Base-by-base conservation (phyloP, 2,329 filamentous ascomycete genomes). In the Aspergillus quadrilineatus region DNA sequence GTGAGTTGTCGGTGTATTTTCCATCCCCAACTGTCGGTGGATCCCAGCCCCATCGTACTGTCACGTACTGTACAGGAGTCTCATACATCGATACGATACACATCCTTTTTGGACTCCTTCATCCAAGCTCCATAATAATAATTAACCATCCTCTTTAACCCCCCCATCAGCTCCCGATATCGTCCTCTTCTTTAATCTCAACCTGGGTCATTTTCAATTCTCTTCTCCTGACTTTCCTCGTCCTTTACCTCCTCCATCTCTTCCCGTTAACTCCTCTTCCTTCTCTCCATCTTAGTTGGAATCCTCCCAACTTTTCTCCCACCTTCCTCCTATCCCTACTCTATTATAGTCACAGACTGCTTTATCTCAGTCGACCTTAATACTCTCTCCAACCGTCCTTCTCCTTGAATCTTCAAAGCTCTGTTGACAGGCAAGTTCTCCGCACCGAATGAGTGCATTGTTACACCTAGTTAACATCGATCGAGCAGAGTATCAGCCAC, bases 401-500 rank as follows among this genome's bases (percentile, higher is more conserved):
- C 54, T 49, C 43, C 54, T 47, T 53, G 34, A 39, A 58, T 55
- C 50, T 56, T 55, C 30, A 47, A 59, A 63, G 55, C 63, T 63
- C 61, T 60, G 60, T 64, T 63, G 57, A 62, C 60, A 60, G 61
- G 63, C 62, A 62, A 55, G 61, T 29, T 47, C 30, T 43, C 1
- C 17, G 10, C 26, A 32, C 50, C 32, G 14, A 5, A 7, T 44
- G 26, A 22, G 4, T 8, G 39, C 17, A 26, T 34, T 41, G 39
- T 36, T 34, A 44, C 29, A 34, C 8, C 32, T 41, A 14, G 58
- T 57, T 65, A 32, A 60, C 58, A 28, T 39, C 47, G 26, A 28
- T 43, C 22, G 17, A 43, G 55, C 29, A 64, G 59, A 61, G 59
- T 63, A 53, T 60, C 61, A 63, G 64, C 71, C 75, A 79, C 71